phyloP scores from a whole-genome alignment of 148 eudicot species.

The Silene conica region DNA sequence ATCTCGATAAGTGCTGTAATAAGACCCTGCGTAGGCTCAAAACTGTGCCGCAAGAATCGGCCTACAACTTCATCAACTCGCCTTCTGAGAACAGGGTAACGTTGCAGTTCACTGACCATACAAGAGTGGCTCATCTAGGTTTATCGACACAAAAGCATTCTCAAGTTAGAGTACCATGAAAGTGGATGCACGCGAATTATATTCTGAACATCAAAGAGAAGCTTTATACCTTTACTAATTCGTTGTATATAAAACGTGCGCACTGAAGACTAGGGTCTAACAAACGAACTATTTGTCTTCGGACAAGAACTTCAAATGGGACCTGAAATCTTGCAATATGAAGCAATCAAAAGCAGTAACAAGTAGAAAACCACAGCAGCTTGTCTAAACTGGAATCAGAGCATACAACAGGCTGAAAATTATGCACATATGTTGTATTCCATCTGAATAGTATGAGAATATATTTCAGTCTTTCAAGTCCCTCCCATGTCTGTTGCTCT shows the following conservation, averaged over 20 bases:
- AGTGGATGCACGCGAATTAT: neutral
- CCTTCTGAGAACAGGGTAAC: conserved; percentile 79
- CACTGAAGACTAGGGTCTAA: conserved; percentile 96
- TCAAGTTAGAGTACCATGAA: conserved; percentile 3
- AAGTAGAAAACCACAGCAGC: conserved; percentile 5
- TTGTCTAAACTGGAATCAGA: conserved; percentile 2
- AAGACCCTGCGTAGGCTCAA: conserved; percentile 75
- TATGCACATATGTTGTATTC: neutral
- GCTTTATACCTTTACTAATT: conserved; percentile 65
- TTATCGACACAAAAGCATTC: neutral
- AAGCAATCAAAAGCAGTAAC: conserved; percentile 12
- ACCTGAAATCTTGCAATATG: conserved; percentile 24
- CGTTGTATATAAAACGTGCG: conserved; percentile 86
- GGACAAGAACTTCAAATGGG: conserved; percentile 54
- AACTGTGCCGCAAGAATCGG: conserved; percentile 71
- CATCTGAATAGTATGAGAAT: conserved; percentile 9
- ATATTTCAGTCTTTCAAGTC: neutral
- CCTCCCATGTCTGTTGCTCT: neutral
- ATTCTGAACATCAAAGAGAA: neutral
- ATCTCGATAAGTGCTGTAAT: conserved; percentile 81
- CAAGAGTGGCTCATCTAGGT: conserved; percentile 87
- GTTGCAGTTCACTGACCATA: conserved; percentile 74
- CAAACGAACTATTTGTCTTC: conserved; percentile 86
- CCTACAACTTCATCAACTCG: conserved; percentile 86
- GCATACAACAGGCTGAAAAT: neutral